phyloP scores from a whole-genome alignment of 257 asterid genomes.

The Fraxinus americana region DNA sequence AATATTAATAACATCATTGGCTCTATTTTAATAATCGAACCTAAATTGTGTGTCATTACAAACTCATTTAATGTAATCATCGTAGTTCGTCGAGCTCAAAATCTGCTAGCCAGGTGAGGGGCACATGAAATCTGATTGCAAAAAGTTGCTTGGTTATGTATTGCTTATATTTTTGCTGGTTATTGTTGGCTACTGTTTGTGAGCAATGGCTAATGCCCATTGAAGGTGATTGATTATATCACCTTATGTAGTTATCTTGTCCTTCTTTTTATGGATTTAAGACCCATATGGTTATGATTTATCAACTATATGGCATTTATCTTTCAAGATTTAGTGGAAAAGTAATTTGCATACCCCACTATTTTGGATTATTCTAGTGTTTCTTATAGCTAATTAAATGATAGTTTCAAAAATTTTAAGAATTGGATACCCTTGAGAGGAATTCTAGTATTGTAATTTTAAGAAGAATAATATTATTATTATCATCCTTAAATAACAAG shows the following conservation, averaged over 20 bases:
- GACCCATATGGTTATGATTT: conserved; percentile 11
- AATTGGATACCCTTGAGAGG: not conserved
- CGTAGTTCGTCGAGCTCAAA: not conserved
- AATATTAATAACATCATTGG: not conserved
- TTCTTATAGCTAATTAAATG: not conserved
- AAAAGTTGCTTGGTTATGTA: not conserved
- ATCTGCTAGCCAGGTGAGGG: conserved; percentile 10
- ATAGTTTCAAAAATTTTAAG: not conserved
- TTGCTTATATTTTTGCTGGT: not conserved
- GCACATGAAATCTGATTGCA: conserved; percentile 24
- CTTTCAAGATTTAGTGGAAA: not conserved
- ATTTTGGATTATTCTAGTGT: conserved; percentile 11
- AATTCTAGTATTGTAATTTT: too few relatives aligned
- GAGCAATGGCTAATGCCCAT: not conserved
- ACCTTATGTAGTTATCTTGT: not conserved
- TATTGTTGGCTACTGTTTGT: conserved; percentile 24
- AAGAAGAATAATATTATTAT: too few relatives aligned
- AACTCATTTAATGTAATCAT: not conserved
- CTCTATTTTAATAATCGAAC: not conserved
- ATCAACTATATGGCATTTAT: conserved; percentile 11
- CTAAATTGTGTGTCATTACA: not conserved
- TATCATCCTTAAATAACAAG: too few relatives aligned
- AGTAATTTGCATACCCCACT: conserved; percentile 1
- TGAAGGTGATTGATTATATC: conserved; percentile 10
- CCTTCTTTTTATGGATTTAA: conserved; percentile 11